A percentile compares a stretch with the other conserved stretches of the same genome.
phyloP scores from a whole-genome alignment of 139 green algal genomes.

The Volvox reticuliferus region DNA sequence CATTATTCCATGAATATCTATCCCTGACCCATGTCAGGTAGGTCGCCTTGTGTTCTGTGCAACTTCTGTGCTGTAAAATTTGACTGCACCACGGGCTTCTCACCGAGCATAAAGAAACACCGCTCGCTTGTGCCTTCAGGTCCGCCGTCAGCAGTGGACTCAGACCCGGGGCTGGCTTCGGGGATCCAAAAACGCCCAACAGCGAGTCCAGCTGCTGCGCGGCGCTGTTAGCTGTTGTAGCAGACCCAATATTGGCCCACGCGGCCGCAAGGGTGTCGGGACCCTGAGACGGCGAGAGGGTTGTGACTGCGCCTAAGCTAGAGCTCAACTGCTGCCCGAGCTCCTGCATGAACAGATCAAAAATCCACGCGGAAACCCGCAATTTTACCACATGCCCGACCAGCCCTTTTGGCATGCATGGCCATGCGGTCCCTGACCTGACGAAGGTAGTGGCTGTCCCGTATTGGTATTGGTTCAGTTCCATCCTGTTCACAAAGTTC shows the following conservation, averaged over 20 bases:
- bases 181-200: constrained; percentile 23
- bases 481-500: constrained; percentile 13
- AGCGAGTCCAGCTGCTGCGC: not conserved
- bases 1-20: too few species aligned
- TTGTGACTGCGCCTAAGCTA: not conserved
- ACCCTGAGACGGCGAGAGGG: not conserved
- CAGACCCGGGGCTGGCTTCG: not conserved
- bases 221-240: not conserved
- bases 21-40: too few species aligned
- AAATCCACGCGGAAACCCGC: not conserved
- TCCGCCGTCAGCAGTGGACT: constrained; percentile 28
- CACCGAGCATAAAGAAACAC: not conserved
- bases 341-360: not conserved
- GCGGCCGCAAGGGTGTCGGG: constrained; percentile 20
- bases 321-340: constrained; percentile 4
- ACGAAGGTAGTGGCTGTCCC: not conserved
- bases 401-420: too few species aligned
- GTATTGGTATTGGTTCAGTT: constrained; percentile 34
- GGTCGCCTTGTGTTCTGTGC: too few species aligned
- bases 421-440: not conserved
- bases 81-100: not conserved
- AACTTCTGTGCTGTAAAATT: too few species aligned
- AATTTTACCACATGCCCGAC: too few species aligned
- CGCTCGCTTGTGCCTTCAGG: constrained; percentile 34
- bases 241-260: constrained; percentile 1